phyloP scores from a whole-genome alignment of 306 rosid genomes.

The Vicia villosa region DNA sequence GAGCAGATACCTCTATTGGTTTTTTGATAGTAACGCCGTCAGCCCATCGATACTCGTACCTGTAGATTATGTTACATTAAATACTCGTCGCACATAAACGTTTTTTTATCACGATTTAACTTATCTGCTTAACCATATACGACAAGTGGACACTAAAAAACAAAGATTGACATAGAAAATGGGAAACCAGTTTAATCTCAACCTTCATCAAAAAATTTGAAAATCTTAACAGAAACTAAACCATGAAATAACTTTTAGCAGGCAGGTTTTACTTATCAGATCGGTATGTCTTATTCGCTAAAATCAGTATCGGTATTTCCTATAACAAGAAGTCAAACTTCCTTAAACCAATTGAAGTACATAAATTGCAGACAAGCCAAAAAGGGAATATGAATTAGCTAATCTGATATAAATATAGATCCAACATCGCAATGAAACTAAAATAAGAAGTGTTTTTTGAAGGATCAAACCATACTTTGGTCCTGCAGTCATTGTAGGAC shows the following conservation, averaged over 20 bases:
- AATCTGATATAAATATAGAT: constrained; percentile 14
- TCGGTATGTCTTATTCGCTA: background rate
- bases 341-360: constrained; percentile 7
- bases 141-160: background rate
- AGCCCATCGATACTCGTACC: constrained; percentile 91
- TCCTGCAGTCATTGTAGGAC: constrained; percentile 89
- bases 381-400: constrained; percentile 21
- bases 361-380: constrained; percentile 24
- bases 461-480: constrained; percentile 62
- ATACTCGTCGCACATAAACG: constrained; percentile 13
- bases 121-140: background rate
- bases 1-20: constrained; percentile 94
- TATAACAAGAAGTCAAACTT: constrained; percentile 13
- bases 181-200: background rate
- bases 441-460: constrained; percentile 31
- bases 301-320: constrained; percentile 19
- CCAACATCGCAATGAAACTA: background rate
- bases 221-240: background rate
- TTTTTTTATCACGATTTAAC: constrained; percentile 18
- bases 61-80: constrained; percentile 39
- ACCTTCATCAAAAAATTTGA: background rate
- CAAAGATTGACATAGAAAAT: constrained; percentile 11
- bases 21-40: constrained; percentile 77
- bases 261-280: constrained; percentile 8
- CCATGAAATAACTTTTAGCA: background rate